Conservation (phyloP, 805 yeast genomes). For the Metschnikowia kunwiensis region DNA sequence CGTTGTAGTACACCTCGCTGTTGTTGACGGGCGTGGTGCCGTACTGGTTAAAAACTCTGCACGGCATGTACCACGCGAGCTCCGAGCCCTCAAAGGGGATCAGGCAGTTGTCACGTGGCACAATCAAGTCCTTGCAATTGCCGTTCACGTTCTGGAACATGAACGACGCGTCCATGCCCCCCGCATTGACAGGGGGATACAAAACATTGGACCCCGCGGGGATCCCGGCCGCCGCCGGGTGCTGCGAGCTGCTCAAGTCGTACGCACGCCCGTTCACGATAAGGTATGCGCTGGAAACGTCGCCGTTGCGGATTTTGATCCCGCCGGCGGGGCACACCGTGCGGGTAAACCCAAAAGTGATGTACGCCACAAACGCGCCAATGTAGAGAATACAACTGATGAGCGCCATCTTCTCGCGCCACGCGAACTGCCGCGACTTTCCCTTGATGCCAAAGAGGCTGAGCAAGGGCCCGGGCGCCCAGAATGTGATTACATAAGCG, state of each 20-base stretch:
- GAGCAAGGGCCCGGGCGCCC: conserved; percentile 83
- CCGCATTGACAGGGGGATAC: conserved; percentile 84
- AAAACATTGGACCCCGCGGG: conserved; percentile 65
- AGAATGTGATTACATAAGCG: conserved; percentile 78
- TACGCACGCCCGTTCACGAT: conserved; percentile 82
- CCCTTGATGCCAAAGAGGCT: conserved; percentile 72
- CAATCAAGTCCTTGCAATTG: conserved; percentile 75
- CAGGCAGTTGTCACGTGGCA: conserved; percentile 61
- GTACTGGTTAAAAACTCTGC: conserved; percentile 65
- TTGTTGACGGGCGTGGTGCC: conserved; percentile 69
- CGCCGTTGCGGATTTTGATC: conserved; percentile 54
- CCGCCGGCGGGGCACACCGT: conserved; percentile 60
- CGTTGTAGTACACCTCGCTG: conserved; percentile 63
- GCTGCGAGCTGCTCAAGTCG: conserved; percentile 65
- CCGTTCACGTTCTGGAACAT: conserved; percentile 91
- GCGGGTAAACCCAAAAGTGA: conserved; percentile 88
- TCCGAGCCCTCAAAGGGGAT: conserved; percentile 64
- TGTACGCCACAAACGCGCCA: conserved; percentile 77
- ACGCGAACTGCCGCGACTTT: conserved; percentile 84
- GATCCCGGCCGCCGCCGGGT: conserved; percentile 82
- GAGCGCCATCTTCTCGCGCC: conserved; percentile 94
- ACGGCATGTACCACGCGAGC: conserved; percentile 96
- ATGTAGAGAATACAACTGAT: conserved; percentile 68
- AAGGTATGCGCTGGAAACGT: conserved; percentile 58
- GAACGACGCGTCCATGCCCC: conserved; percentile 81